Conservation (phyloP, 2,329 filamentous ascomycete species). For the Arachnopeziza araneosa region DNA sequence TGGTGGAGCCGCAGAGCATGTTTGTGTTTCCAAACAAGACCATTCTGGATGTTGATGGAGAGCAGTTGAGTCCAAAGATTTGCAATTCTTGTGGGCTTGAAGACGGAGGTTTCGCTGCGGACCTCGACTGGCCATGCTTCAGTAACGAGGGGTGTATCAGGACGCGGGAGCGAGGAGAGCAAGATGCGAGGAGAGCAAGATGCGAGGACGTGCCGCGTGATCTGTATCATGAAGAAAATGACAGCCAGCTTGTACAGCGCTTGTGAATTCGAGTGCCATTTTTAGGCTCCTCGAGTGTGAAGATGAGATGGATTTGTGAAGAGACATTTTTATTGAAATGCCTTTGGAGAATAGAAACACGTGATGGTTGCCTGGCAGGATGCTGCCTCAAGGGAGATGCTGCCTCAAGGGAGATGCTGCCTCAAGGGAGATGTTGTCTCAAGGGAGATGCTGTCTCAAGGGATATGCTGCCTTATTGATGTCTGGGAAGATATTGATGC, state of each 20-base stretch:
- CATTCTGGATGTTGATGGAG: slow-evolving; percentile 12
- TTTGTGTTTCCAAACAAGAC: slow-evolving; percentile 7
- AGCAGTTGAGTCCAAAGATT: slow-evolving; percentile 11
- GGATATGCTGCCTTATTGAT: no score
- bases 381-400: no score
- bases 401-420: no score
- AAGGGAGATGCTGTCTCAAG: no score
- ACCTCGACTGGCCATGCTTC: slow-evolving; percentile 6
- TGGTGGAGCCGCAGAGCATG: not conserved
- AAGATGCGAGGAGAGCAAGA: slow-evolving; percentile 1
- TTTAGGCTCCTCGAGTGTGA: not conserved
- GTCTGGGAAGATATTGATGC: no score
- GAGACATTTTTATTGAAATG: no score
- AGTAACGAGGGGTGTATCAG: not conserved
- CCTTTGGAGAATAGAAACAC: no score
- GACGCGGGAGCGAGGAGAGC: slow-evolving; percentile 4
- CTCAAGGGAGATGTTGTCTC: no score
- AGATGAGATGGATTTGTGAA: no score
- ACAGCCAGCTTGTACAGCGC: slow-evolving; percentile 1
- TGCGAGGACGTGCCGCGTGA: not conserved
- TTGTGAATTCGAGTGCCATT: not conserved
- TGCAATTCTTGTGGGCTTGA: slow-evolving; percentile 5
- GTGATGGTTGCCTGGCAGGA: no score
- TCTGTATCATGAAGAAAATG: not conserved
- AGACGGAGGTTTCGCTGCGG: slow-evolving; percentile 3